Conservation (phyloP, 2,329 filamentous ascomycete genomes). For the Lachnellula cervina region DNA sequence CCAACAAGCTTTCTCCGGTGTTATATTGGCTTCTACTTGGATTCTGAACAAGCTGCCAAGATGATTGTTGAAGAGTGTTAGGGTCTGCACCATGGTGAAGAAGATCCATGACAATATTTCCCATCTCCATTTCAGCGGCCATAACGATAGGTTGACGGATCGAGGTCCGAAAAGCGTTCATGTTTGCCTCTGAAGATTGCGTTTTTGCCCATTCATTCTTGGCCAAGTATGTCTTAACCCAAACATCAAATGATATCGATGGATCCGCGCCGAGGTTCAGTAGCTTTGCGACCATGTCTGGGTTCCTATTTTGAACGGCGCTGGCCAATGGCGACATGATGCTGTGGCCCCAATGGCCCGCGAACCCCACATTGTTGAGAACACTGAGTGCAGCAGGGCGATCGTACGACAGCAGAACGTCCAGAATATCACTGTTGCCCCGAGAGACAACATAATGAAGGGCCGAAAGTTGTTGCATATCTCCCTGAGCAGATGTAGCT, state of each 20-base stretch:
- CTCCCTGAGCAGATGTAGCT: conserved; percentile 68
- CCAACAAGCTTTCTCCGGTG: conserved; percentile 50
- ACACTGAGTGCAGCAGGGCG: conserved; percentile 55
- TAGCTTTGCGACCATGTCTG: conserved; percentile 52
- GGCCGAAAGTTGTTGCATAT: conserved; percentile 57
- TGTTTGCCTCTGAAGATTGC: conserved; percentile 43
- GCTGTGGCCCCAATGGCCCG: conserved; percentile 31
- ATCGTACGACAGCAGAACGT: conserved; percentile 51
- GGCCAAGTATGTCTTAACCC: conserved; percentile 52
- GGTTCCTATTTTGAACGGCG: conserved; percentile 52
- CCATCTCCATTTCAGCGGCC: conserved; percentile 50
- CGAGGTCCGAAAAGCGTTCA: conserved; percentile 41
- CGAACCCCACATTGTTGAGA: conserved; percentile 59
- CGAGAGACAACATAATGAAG: conserved; percentile 60
- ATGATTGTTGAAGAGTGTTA: conserved; percentile 48
- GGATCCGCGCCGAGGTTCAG: conserved; percentile 58
- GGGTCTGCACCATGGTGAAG: conserved; percentile 61
- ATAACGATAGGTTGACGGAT: conserved; percentile 62
- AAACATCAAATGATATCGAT: conserved; percentile 58
- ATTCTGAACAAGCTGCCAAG: conserved; percentile 35
- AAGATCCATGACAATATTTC: conserved; percentile 45
- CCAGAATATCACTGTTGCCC: conserved; percentile 44
- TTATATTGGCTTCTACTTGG: conserved; percentile 25
- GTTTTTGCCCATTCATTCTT: conserved; percentile 35
- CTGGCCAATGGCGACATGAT: conserved; percentile 50